Base-by-base conservation (phyloP, 768 basidiomycete genomes). In the Cubamyces lactineus region DNA sequence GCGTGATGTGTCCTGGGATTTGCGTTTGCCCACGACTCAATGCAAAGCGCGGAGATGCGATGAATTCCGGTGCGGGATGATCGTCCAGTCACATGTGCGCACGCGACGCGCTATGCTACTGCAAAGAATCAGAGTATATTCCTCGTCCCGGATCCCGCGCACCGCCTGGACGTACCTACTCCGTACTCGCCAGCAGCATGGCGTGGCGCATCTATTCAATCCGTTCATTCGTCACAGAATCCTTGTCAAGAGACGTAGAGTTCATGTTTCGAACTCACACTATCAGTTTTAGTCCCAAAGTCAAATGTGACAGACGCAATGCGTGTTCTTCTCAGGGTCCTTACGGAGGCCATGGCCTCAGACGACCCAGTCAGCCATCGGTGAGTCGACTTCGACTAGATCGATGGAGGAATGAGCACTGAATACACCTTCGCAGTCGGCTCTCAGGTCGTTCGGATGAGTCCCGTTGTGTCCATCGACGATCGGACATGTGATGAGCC, bases 201-300 rank as follows among this genome's bases (percentile, higher is more conserved):
- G 23, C 21, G 4, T 3, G 19, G 12, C 24, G 4, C 48, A 6
- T 12, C 17, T 6, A 15, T 19, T 16, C 13, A 49, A 15, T 15
- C 21, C 17, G 13, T 16, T 3, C 12, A 28, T 26, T 19, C 13
- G 15, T 49, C 48, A 28, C 30, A 57, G 47, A 28, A 39, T 23
- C 17, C 21, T 3, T 41, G 16, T 12, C 46, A 48, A 23, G 55
- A 21, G n/a, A 34, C 28, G 34, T 13, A 46, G 19, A 38, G 54
- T 56, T 56, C 43, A 26, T 19, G 47, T 49, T 48, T 39, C 30
- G 48, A 7, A 41, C n/a, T 17, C 47, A 57, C 56, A 39, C 34
- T 49, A 11, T 28, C 53, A 17, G 26, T 16, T 12, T 13, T 19
- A 13, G 46, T 13, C 46, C n/a, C 34, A 11, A 34, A 34, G 34